Evolutionary conservation across 805 yeast genomes (phyloP).

Genomic region (Brettanomyces nanus): DNA sequence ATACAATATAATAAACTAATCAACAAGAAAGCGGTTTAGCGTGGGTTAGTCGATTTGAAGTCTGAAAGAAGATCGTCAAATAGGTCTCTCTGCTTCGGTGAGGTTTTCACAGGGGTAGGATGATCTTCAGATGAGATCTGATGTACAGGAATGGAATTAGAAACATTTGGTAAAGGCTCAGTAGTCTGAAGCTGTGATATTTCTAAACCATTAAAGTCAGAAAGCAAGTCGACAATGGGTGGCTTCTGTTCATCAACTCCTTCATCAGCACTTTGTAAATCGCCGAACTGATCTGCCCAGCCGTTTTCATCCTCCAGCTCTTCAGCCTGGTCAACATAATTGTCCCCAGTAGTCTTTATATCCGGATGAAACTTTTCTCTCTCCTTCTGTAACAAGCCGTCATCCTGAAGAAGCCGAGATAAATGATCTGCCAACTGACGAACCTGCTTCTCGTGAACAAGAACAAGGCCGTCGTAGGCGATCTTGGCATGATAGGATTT

Average conservation of each 20-base stretch:
- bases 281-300: conserved; percentile 20
- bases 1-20: too few species aligned
- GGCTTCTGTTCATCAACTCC: not conserved
- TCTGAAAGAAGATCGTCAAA: conserved; percentile 1
- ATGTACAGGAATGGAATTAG: too few species aligned
- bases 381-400: conserved; percentile 9
- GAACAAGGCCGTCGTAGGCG: conserved; percentile 16
- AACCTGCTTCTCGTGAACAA: conserved; percentile 19
- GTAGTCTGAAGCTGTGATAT: not conserved
- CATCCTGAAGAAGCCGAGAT: conserved; percentile 10
- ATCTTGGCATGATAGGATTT: conserved; percentile 8
- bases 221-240: not conserved
- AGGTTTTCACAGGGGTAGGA: too few species aligned
- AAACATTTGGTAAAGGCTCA: too few species aligned
- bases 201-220: not conserved
- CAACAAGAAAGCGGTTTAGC: too few species aligned
- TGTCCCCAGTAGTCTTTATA: not conserved
- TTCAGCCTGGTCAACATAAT: not conserved
- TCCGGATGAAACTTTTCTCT: conserved; percentile 14
- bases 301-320: conserved; percentile 4
- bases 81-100: too few species aligned
- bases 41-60: too few species aligned
- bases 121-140: too few species aligned
- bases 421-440: conserved; percentile 11
- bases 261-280: conserved; percentile 11